Evolutionary conservation across 2,329 filamentous ascomycete genomes (phyloP).

Genomic region (Pseudofabraea citricarpa): DNA sequence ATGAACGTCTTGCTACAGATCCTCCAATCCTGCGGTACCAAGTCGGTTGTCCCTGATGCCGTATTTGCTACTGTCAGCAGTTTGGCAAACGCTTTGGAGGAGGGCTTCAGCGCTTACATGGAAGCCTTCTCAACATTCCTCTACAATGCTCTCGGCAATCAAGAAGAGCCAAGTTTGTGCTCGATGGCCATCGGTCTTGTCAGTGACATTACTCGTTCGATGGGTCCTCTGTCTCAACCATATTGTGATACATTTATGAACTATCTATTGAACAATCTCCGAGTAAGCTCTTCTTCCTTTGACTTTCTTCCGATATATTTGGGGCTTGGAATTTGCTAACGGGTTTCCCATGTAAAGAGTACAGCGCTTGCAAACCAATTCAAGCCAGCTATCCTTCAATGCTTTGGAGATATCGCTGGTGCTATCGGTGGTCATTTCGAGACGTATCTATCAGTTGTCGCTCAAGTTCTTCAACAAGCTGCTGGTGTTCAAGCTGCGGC

Average conservation of each 20-base stretch:
- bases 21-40: conserved; percentile 69
- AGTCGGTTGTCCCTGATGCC: conserved; percentile 91
- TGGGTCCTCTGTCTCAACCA: conserved; percentile 86
- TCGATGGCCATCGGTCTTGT: conserved; percentile 97
- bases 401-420: conserved; percentile 95
- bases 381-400: conserved; percentile 96
- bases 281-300: conserved; percentile 46
- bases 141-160: conserved; percentile 90
- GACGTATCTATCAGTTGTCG: conserved; percentile 87
- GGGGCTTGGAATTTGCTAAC: no score
- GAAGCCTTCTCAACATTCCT: conserved; percentile 88
- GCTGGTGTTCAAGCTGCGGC: conserved; percentile 72
- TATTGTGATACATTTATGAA: conserved; percentile 99
- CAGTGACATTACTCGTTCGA: conserved; percentile 89
- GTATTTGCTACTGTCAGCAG: conserved; percentile 89
- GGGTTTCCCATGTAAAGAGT: conserved; percentile 61
- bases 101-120: conserved; percentile 97
- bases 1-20: conserved; percentile 86
- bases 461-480: conserved; percentile 89
- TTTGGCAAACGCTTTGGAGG: conserved; percentile 86
- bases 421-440: conserved; percentile 91
- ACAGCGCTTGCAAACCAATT: conserved; percentile 88
- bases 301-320: no score
- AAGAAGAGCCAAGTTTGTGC: conserved; percentile 90
- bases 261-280: conserved; percentile 85